phyloP scores from a whole-genome alignment of 768 basidiomycete species.

The Calocybe indica region DNA sequence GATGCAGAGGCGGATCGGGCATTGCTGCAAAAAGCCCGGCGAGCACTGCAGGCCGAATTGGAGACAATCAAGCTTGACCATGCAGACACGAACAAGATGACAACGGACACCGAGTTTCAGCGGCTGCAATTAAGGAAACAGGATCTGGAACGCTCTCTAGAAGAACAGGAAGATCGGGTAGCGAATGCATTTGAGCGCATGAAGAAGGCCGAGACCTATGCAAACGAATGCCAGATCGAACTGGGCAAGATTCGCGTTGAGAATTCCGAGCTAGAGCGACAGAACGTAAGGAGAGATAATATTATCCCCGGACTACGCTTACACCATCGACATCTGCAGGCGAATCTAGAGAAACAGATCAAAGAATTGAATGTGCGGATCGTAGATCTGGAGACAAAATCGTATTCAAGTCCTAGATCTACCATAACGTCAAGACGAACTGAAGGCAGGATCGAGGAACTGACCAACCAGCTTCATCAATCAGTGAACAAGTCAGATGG shows the following conservation, averaged over 20 bases:
- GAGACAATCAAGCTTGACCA: slow-evolving; percentile 76
- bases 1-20: slow-evolving; percentile 81
- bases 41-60: slow-evolving; percentile 73
- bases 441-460: slow-evolving; percentile 59
- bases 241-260: slow-evolving; percentile 73
- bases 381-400: slow-evolving; percentile 77
- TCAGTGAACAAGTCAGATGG: slow-evolving; percentile 22
- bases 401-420: slow-evolving; percentile 61
- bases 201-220: slow-evolving; percentile 75
- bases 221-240: slow-evolving; percentile 71
- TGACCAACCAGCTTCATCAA: slow-evolving; percentile 37
- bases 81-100: slow-evolving; percentile 62
- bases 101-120: slow-evolving; percentile 71
- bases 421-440: slow-evolving; percentile 50
- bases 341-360: slow-evolving; percentile 76
- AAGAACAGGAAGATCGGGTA: slow-evolving; percentile 74
- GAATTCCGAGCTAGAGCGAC: slow-evolving; percentile 73
- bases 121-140: slow-evolving; percentile 74
- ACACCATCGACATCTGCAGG: slow-evolving; percentile 32
- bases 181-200: slow-evolving; percentile 67
- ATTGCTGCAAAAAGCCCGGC: slow-evolving; percentile 75
- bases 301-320: too few species aligned
- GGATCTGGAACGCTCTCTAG: slow-evolving; percentile 70
- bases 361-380: slow-evolving; percentile 82
- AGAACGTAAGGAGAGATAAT: slow-evolving; percentile 31